Conservation (phyloP, 1,284 basidiomycete species). For the Ceratobasidium sp. region DNA sequence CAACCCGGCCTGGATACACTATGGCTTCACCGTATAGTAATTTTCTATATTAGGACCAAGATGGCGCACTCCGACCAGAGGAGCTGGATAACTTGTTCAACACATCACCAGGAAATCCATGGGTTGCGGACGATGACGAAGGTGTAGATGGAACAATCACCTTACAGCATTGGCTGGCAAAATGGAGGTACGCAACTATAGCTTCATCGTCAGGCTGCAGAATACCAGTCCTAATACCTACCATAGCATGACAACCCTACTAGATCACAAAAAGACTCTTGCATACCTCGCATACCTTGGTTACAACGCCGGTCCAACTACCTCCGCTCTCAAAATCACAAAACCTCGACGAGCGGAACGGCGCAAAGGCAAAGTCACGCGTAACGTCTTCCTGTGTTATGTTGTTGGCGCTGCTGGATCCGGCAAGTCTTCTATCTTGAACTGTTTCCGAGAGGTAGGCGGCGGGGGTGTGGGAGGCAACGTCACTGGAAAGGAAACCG, state of each 20-base stretch:
- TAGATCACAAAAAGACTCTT: slow-evolving; percentile 92
- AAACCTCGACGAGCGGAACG: slow-evolving; percentile 87
- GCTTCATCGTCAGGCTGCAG: background rate
- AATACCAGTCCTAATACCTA: background rate
- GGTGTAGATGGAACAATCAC: slow-evolving; percentile 93
- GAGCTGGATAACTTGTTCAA: slow-evolving; percentile 93
- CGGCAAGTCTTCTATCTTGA: slow-evolving; percentile 91
- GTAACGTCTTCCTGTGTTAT: slow-evolving; percentile 93
- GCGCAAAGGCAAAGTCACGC: slow-evolving; percentile 85
- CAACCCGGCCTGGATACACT: background rate
- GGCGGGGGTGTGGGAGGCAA: slow-evolving; percentile 58
- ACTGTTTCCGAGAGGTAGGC: slow-evolving; percentile 34
- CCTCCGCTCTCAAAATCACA: slow-evolving; percentile 84
- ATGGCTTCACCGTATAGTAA: background rate
- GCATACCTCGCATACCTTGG: slow-evolving; percentile 97
- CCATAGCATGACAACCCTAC: slow-evolving; percentile 92
- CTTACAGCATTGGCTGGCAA: slow-evolving; percentile 96
- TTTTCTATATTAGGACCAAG: slow-evolving; percentile 77
- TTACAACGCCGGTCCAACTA: slow-evolving; percentile 80
- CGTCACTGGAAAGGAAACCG: slow-evolving; percentile 84
- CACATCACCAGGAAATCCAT: slow-evolving; percentile 95
- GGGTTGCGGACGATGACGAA: slow-evolving; percentile 70
- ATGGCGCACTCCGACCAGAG: slow-evolving; percentile 88
- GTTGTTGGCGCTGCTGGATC: slow-evolving; percentile 96
- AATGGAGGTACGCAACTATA: slow-evolving; percentile 83